Base-by-base conservation (phyloP, 176 grass and related monocot species). In the Thinopyrum elongatum region DNA sequence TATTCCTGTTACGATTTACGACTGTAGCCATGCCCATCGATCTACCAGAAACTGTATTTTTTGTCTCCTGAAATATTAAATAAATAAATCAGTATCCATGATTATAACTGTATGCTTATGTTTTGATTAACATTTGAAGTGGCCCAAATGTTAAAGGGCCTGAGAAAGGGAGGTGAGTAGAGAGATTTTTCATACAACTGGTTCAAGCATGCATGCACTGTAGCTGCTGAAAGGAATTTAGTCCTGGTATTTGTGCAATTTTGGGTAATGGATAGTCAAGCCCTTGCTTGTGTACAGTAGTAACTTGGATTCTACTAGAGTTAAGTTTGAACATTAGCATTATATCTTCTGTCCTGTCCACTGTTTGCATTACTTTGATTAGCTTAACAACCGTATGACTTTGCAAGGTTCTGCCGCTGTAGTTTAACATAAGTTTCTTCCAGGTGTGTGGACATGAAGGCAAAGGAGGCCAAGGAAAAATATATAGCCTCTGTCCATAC, bases 401-500 rank as follows among this genome's bases (percentile, higher is more conserved):
- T 21, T 8, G 1, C 21, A 26, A 68, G 86, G 17, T 72, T 88
- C 59, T 25, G 8, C 4, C 19, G 59, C 31, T 15, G 10, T 74
- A 44, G 7, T 81, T 6, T 87, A 46, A 29, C 27, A 83, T 65
- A 66, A 42, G 26, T 85, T 51, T 82, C 49, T 82, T 66, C 8
- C 59, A 88, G 97, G 87, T 98, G 94, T 67, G 51, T 90, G 46
- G 66, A 83, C 83, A 31, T 96, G 80, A 82, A 85, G 85, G 94
- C 94, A 3, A 98, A 93, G 88, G 88, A 94, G 78, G 94, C 92
- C 2, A 83, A 94, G 64, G 94, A 96, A 31, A 91, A 89, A 41
- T 31, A 91, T 55, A 83, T 98, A 86, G 82, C 92, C 77, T 85
- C 82, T 71, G 97, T 96, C 27, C 97, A 98, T 76, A 98, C 84